These are phyloP conservation scores for Nakazawaea pomicola DNA, from an alignment of 805 yeast genomes.

Conservation along the genomic window DNA sequence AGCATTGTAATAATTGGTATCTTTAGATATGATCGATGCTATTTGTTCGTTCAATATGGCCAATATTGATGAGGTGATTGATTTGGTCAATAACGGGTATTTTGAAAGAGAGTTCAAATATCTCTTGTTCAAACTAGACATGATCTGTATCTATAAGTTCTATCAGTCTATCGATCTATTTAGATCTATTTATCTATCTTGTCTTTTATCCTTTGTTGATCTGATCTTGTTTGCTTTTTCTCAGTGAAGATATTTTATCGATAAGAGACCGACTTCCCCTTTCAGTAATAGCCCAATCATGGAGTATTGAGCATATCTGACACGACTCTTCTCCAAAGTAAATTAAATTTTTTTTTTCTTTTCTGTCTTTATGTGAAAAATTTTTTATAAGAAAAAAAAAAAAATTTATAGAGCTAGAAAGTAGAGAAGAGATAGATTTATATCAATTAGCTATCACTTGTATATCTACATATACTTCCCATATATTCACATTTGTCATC, in stretches of 20 bases:
- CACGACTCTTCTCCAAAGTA: not conserved
- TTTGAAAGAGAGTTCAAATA: conserved; percentile 35
- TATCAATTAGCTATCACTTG: not conserved
- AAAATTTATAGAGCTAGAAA: too few species aligned
- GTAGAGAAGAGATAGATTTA: not conserved
- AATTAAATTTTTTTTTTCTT: too few species aligned
- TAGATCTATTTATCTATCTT: too few species aligned
- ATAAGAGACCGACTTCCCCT: too few species aligned
- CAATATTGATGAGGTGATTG: conserved; percentile 51
- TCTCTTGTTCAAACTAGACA: conserved; percentile 14
- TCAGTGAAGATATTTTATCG: too few species aligned
- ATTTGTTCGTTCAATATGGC: conserved; percentile 53
- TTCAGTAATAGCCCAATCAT: too few species aligned
- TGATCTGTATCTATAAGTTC: not conserved
- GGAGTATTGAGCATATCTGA: too few species aligned
- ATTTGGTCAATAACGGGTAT: conserved; percentile 56
- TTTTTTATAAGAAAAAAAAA: not conserved
- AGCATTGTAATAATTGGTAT: conserved; percentile 23
- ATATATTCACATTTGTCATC: too few species aligned
- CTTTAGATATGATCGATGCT: conserved; percentile 47
- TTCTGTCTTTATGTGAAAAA: not conserved
- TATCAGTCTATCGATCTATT: not conserved
- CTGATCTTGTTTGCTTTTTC: not conserved
- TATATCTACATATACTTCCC: too few species aligned
- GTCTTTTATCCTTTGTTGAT: not conserved